Base-by-base conservation (phyloP, 2,329 filamentous ascomycete genomes). In the Bipolaris sorokiniana region DNA sequence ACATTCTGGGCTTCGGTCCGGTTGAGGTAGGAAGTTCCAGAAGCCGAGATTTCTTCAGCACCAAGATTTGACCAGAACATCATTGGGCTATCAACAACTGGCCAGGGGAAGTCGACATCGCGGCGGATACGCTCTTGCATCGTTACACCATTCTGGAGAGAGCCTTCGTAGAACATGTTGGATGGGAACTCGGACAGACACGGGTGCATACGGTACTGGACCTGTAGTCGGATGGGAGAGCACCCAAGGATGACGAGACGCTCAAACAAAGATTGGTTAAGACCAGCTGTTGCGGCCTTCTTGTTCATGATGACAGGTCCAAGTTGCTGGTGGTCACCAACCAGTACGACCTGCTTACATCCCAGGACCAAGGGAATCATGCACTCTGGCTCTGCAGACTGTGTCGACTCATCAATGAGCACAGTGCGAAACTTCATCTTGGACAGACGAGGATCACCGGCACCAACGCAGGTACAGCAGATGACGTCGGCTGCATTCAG, bases 271-370 rank as follows among this genome's bases (percentile, higher is more conserved):
- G 94, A 98, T 77, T 98, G 95, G 78, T 98, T 97, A 15, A 99
- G 83, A 59, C 95, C 95, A 53, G 95, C 95, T 79, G 98, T 98
- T 60, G 95, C 95, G 13, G 95, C 95, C 79, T 98, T 98, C 84
- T 99, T 99, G 84, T 99, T 99, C 94, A 99, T 99, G 74, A 99
- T 98, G 69, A 99, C 95, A 1, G 95, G 95, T 0, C 95, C 95
- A 64, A 99, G 86, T 76, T 99, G 95, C 78, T 98, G 96, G 78
- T 99, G 95, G 73, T 99, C 95, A 73, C 95, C 95, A 40, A 99
- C 95, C 34, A 99, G 85, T n/a, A 99, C 95, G 48, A 97, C 92
- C 77, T 99, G 95, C 81, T 99, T 99, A 83, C 95, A 99, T 48
- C 95, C 95, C 20, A 99, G 84, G 31, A 99, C 94, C 38, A 99